These are phyloP conservation scores for Bifiguratus adelaidae DNA, from an alignment of 192 early-diverging fungal genomes.

Conservation along the genomic window DNA sequence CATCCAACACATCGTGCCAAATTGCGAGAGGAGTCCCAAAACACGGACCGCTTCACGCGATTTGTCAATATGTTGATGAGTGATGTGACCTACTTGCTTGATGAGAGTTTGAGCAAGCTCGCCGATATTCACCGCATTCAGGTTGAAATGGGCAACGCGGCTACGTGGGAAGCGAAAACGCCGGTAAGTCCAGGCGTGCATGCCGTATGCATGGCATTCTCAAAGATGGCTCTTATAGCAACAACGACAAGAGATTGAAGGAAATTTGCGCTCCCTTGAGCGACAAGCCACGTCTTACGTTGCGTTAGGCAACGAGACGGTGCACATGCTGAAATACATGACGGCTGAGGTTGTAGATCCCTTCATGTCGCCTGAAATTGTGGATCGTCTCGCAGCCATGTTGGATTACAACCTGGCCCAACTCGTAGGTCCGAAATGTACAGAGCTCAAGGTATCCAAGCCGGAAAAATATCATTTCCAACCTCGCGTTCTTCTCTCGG, in stretches of 20 bases:
- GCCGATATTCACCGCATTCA: slow-evolving; percentile 76
- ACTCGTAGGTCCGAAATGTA: slow-evolving; percentile 86
- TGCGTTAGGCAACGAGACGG: slow-evolving; percentile 82
- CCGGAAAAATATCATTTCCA: slow-evolving; percentile 85
- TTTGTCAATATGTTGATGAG: slow-evolving; percentile 90
- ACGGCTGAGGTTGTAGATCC: slow-evolving; percentile 67
- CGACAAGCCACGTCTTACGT: slow-evolving; percentile 82
- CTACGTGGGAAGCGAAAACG: slow-evolving; percentile 31
- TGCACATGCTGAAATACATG: slow-evolving; percentile 85
- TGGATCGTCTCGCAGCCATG: slow-evolving; percentile 93
- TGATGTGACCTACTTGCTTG: slow-evolving; percentile 90
- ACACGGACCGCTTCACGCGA: slow-evolving; percentile 71
- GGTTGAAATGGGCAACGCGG: slow-evolving; percentile 56
- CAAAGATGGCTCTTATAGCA: slow-evolving; percentile 14
- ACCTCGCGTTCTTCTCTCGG: slow-evolving; percentile 69
- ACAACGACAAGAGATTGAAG: slow-evolving; percentile 52
- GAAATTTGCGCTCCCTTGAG: slow-evolving; percentile 47
- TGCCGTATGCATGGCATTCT: neutral
- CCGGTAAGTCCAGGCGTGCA: slow-evolving; percentile 22
- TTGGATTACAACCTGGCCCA: slow-evolving; percentile 87
- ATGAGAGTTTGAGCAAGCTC: slow-evolving; percentile 84
- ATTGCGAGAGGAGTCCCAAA: slow-evolving; percentile 42
- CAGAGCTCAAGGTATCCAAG: slow-evolving; percentile 77
- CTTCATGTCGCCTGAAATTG: slow-evolving; percentile 84
- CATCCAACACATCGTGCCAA: slow-evolving; percentile 59